Conservation (phyloP, 176 grass and related monocot genomes). For the Paspalum notatum region DNA sequence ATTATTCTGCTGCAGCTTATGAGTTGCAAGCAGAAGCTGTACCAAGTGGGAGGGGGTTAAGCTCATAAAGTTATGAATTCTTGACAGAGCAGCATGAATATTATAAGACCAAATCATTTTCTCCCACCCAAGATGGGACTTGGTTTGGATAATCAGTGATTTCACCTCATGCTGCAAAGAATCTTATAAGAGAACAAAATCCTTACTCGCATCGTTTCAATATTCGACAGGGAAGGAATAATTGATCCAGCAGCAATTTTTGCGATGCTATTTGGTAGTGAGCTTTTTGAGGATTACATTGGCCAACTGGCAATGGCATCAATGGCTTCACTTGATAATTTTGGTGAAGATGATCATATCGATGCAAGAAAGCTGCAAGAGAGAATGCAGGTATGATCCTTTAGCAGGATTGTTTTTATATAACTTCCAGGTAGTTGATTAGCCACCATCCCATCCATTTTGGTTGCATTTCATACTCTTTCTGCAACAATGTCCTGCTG, state of each 20-base stretch:
- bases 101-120: conserved; percentile 7
- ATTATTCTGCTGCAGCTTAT: neutral
- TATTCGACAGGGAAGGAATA: conserved; percentile 75
- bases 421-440: conserved; percentile 25
- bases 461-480: conserved; percentile 39
- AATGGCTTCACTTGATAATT: conserved; percentile 93
- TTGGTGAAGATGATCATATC: conserved; percentile 74
- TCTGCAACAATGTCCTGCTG: conserved; percentile 21
- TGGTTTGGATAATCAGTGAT: neutral
- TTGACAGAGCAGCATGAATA: conserved; percentile 2
- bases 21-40: conserved; percentile 5
- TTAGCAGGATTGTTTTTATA: conserved; percentile 19
- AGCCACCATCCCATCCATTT: conserved; percentile 19
- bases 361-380: conserved; percentile 81
- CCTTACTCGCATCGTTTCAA: conserved; percentile 37
- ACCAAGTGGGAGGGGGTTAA: neutral
- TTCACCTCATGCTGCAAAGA: neutral
- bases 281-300: conserved; percentile 97
- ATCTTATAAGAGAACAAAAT: neutral
- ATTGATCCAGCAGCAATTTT: conserved; percentile 98
- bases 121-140: conserved; percentile 8
- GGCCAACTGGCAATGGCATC: conserved; percentile 96
- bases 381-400: conserved; percentile 75
- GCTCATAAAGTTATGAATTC: neutral
- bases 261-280: conserved; percentile 96